A percentile compares a stretch with the other conserved stretches of the same genome.
phyloP scores from a whole-genome alignment of 257 asterid genomes.

The Craterostigma plantagineum region DNA sequence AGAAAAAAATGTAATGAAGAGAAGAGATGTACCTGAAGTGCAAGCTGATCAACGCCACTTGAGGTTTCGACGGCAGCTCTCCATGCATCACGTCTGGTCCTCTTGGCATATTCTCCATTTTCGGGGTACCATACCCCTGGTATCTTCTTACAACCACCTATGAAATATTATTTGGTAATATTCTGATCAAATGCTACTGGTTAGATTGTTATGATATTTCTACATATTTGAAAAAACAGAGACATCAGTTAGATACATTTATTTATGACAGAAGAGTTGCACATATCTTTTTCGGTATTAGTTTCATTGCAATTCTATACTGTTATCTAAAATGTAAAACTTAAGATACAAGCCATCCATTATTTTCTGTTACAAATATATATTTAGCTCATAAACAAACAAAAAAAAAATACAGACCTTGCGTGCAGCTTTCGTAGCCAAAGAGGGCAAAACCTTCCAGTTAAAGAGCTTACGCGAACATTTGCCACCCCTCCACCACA shows the following conservation, averaged over 20 bases:
- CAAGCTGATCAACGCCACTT: constrained; percentile 69
- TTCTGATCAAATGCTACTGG: neutral
- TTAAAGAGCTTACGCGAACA: constrained; percentile 59
- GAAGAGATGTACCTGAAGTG: constrained; percentile 51
- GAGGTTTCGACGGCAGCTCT: constrained; percentile 89
- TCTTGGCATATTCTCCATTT: constrained; percentile 59
- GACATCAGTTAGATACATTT: constrained; percentile 5
- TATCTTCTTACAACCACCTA: constrained; percentile 81
- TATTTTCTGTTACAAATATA: neutral
- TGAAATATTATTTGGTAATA: constrained; percentile 5
- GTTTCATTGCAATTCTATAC: constrained; percentile 4
- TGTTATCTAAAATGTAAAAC: too few species aligned
- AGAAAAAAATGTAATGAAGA: constrained; percentile 6
- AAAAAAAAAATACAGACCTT: constrained; percentile 33
- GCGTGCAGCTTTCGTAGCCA: constrained; percentile 43
- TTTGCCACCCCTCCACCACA: constrained; percentile 99
- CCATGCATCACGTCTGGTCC: constrained; percentile 70
- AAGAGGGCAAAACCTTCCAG: constrained; percentile 27
- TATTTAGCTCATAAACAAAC: constrained; percentile 5
- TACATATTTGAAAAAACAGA: constrained; percentile 4
- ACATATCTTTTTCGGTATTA: constrained; percentile 5
- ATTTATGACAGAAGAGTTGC: too few species aligned
- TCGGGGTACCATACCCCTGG: constrained; percentile 64
- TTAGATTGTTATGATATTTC: too few species aligned
- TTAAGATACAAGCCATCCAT: neutral